Evolutionary conservation across 2,329 filamentous ascomycete species (phyloP).

Genomic region (Phyllosticta citribraziliensis): DNA sequence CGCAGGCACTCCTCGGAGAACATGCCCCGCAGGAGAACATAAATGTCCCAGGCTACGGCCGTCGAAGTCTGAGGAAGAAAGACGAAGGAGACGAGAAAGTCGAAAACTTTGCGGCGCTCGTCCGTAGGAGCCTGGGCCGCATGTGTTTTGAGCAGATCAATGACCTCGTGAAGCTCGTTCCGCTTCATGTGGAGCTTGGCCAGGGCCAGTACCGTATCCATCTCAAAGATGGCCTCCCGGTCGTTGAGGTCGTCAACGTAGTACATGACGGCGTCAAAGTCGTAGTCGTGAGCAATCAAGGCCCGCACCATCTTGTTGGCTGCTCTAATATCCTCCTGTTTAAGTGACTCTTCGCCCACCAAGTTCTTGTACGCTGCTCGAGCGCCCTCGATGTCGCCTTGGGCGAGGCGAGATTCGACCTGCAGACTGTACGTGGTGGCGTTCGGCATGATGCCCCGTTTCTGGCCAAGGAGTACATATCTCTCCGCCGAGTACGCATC

Average conservation of each 20-base stretch:
- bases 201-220: conserved; percentile 65
- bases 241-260: conserved; percentile 65
- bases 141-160: conserved; percentile 71
- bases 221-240: conserved; percentile 56
- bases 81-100: conserved; percentile 59
- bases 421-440: conserved; percentile 62
- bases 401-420: conserved; percentile 64
- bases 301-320: conserved; percentile 65
- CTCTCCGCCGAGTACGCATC: conserved; percentile 65
- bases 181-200: conserved; percentile 63
- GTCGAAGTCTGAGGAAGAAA: conserved; percentile 51
- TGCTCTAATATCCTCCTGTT: conserved; percentile 47
- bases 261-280: conserved; percentile 62
- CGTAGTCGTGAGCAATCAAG: conserved; percentile 52
- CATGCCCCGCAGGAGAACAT: conserved; percentile 47
- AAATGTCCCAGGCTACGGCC: conserved; percentile 51
- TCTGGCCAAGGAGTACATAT: conserved; percentile 56
- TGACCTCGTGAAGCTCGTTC: conserved; percentile 68
- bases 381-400: conserved; percentile 62
- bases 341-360: conserved; percentile 44
- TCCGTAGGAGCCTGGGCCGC: conserved; percentile 58
- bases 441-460: conserved; percentile 57
- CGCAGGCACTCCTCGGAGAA: conserved; percentile 53
- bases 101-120: conserved; percentile 58
- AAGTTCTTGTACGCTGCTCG: conserved; percentile 55